Base-by-base conservation (phyloP, 2,329 filamentous ascomycete genomes). In the Verticillium klebahnii region DNA sequence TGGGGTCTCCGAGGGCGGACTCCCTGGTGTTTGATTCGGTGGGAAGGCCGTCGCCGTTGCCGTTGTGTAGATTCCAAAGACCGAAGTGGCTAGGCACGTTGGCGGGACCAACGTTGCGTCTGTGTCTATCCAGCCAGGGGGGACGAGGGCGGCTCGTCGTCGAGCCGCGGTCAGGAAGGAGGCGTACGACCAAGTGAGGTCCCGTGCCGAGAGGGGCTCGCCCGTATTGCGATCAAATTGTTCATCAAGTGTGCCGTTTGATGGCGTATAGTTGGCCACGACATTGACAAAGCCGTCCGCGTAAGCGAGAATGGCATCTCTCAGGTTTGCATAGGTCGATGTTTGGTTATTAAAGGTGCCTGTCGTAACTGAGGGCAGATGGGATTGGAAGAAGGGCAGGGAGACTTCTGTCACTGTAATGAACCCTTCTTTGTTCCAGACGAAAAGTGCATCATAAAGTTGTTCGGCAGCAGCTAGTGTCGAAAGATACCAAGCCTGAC, bases 401-500 rank as follows among this genome's bases (percentile, higher is more conserved):
- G 89, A 92, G 1, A 81, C 81, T 0, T 79, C 75, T 4, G 85
- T 89, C 56, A 94, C 83, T 0, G 81, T 83, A 68, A 96, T 82
- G 5, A 80, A 86, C 1, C 86, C 87, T 32, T 81, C 73, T 37
- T 78, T 74, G 64, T 88, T 80, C 89, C 90, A 94, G 58, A 89
- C 86, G 66, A 88, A 88, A 1, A 93, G 70, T 1, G 91, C 89
- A 68, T 90, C 88, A 71, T 93, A 94, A 2, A 96, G 82, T 70
- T 91, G 88, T 74, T 95, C 91, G 3, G 91, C 92, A 0, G 90
- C 90, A 1, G 90, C 90, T 32, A 92, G 80, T 1, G 89, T 94
- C 67, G 83, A 83, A 12, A 94, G 81, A 68, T 92, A 91, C 91
- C 91, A 95, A 1, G 91, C 91, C 72, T 95, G 93, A 1, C 90